A percentile compares a stretch with the other conserved stretches of the same genome.
These are phyloP conservation scores for Fusarium sp. DNA, from an alignment of 2,329 filamentous ascomycete species.

Conservation along the genomic window DNA sequence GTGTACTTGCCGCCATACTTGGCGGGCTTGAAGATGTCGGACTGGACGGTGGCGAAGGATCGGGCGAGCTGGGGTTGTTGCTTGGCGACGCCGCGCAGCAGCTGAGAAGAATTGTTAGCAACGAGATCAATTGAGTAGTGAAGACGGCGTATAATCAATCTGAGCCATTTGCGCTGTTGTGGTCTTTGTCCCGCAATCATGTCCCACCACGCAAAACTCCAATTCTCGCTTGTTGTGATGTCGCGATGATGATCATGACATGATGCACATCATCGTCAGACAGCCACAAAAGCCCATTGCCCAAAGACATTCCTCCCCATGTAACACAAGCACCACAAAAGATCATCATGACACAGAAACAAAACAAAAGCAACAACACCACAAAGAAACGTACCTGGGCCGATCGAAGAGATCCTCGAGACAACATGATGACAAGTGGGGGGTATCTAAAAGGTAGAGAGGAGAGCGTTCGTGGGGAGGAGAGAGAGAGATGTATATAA, in stretches of 20 bases:
- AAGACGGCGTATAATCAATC: background rate
- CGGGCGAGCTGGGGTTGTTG: constrained; percentile 60
- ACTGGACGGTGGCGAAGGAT: constrained; percentile 83
- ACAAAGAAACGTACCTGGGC: constrained; percentile 61
- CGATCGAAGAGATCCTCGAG: constrained; percentile 65
- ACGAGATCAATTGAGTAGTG: constrained; percentile 10
- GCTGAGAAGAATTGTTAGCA: constrained; percentile 52
- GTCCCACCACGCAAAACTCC: background rate
- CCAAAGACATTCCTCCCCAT: background rate
- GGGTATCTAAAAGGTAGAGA: constrained; percentile 27
- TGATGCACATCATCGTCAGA: constrained; percentile 12
- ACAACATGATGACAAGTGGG: constrained; percentile 61
- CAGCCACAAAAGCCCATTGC: background rate
- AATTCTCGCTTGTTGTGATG: background rate
- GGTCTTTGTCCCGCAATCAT: background rate
- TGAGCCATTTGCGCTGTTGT: constrained; percentile 1
- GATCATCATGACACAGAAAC: constrained; percentile 14
- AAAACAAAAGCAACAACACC: background rate
- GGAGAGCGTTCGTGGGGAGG: constrained; percentile 26
- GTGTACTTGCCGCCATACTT: constrained; percentile 99
- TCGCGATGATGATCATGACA: constrained; percentile 36
- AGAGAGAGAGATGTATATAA: background rate
- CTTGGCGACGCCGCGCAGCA: constrained; percentile 63
- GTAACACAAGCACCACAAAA: background rate
- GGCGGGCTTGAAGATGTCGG: constrained; percentile 98